Evolutionary conservation across 2,329 filamentous ascomycete species (phyloP).

Genomic region (Paradendryphiella salina): DNA sequence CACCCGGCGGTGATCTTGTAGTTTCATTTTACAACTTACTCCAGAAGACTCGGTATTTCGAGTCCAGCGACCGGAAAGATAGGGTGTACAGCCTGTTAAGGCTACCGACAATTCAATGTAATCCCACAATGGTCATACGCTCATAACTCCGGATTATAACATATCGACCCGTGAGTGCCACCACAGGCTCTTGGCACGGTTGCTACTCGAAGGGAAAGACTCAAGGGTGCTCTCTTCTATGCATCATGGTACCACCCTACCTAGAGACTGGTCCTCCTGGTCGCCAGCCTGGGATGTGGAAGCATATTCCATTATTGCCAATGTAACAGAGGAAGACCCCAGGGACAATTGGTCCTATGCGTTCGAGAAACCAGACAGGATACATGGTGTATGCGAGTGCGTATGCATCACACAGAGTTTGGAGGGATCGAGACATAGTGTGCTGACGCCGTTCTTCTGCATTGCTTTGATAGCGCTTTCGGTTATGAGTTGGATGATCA

Average conservation of each 20-base stretch:
- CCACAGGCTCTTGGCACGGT: neutral
- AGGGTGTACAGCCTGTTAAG: neutral
- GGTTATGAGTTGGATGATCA: conserved; percentile 23
- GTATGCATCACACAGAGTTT: neutral
- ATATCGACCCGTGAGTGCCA: neutral
- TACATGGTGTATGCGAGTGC: neutral
- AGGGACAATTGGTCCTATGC: too few species aligned
- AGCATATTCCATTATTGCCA: too few species aligned
- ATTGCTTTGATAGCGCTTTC: conserved; percentile 12
- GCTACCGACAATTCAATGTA: neutral
- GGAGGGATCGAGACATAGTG: conserved; percentile 24
- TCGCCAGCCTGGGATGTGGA: neutral
- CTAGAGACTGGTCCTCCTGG: neutral
- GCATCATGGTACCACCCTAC: neutral
- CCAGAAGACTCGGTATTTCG: too few species aligned
- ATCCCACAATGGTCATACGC: neutral
- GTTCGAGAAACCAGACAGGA: neutral
- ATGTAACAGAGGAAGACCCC: too few species aligned
- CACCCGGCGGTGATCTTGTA: too few species aligned
- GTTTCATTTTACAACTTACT: too few species aligned
- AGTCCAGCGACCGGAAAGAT: neutral
- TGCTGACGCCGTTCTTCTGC: conserved; percentile 31
- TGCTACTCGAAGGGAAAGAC: neutral
- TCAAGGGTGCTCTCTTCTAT: neutral
- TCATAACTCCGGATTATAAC: neutral